These are phyloP conservation scores for Novymonas esmeraldas DNA, from an alignment of 208 protist genomes.

Conservation along the genomic window DNA sequence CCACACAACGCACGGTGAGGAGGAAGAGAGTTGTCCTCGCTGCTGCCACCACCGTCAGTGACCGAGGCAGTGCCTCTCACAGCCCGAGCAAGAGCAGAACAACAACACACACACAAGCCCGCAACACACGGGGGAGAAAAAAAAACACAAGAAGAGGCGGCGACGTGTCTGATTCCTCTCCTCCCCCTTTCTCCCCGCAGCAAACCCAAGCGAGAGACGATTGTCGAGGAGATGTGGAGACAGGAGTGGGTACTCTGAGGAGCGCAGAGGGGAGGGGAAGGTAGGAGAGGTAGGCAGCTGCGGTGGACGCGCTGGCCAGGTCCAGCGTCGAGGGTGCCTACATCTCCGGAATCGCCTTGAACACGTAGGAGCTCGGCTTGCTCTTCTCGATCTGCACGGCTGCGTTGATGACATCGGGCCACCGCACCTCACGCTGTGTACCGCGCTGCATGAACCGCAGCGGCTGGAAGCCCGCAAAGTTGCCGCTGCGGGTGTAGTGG, in stretches of 20 bases:
- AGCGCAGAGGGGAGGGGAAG: no score
- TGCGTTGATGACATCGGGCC: conserved; percentile 91
- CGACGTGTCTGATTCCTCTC: no score
- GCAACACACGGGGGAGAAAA: background rate
- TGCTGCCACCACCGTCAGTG: no score
- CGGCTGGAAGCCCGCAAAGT: conserved; percentile 90
- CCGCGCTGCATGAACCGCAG: conserved; percentile 92
- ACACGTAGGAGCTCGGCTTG: conserved; percentile 85
- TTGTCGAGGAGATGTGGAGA: no score
- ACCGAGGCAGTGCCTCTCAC: no score
- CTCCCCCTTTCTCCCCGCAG: no score
- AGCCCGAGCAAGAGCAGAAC: background rate
- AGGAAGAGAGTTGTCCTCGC: no score
- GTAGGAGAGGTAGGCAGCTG: background rate
- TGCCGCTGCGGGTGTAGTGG: conserved; percentile 92
- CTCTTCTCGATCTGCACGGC: conserved; percentile 87
- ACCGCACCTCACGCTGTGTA: conserved; percentile 88
- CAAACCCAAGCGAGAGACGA: background rate
- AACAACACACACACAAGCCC: background rate
- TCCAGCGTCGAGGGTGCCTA: conserved; percentile 21
- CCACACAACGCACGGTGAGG: no score
- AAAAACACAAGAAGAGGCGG: no score
- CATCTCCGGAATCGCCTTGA: conserved; percentile 90
- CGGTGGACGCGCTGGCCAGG: background rate
- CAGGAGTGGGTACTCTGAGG: no score